Evolutionary conservation across 2,329 filamentous ascomycete genomes (phyloP).

Genomic region (Emergomyces africanus): DNA sequence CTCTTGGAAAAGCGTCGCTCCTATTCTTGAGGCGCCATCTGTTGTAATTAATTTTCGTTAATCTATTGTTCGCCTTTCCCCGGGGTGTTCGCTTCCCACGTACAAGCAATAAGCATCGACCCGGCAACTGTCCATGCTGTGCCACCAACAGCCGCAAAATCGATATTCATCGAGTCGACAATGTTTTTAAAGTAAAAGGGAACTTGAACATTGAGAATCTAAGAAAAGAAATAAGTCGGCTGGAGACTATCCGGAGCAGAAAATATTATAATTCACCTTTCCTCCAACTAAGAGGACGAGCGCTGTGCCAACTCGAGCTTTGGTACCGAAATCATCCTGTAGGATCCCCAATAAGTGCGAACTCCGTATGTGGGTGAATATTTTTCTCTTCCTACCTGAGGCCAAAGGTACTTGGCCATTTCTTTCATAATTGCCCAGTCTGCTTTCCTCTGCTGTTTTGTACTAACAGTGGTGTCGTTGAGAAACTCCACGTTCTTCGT

Average conservation of each 20-base stretch:
- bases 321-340: conserved; percentile 61
- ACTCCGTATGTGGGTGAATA: background rate
- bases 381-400: conserved; percentile 44
- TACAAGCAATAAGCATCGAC: conserved; percentile 79
- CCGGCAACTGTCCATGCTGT: conserved; percentile 82
- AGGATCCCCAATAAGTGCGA: conserved; percentile 5
- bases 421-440: conserved; percentile 99
- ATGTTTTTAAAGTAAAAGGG: conserved; percentile 99
- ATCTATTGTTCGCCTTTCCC: background rate
- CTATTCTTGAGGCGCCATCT: conserved; percentile 77
- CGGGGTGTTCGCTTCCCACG: conserved; percentile 14
- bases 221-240: conserved; percentile 14
- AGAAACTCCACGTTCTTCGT: conserved; percentile 46
- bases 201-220: conserved; percentile 86
- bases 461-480: conserved; percentile 50
- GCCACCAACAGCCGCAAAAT: conserved; percentile 73
- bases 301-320: conserved; percentile 74
- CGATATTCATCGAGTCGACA: conserved; percentile 94
- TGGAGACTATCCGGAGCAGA: background rate
- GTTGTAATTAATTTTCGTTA: conserved; percentile 5
- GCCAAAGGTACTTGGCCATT: conserved; percentile 94
- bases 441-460: conserved; percentile 83
- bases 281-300: conserved; percentile 72
- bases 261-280: conserved; percentile 45
- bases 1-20: conserved; percentile 83